Evolutionary conservation across 306 rosid genomes (phyloP), one percentile per base, ranked within the genome.

Genomic region (Vigna nakashimae): DNA sequence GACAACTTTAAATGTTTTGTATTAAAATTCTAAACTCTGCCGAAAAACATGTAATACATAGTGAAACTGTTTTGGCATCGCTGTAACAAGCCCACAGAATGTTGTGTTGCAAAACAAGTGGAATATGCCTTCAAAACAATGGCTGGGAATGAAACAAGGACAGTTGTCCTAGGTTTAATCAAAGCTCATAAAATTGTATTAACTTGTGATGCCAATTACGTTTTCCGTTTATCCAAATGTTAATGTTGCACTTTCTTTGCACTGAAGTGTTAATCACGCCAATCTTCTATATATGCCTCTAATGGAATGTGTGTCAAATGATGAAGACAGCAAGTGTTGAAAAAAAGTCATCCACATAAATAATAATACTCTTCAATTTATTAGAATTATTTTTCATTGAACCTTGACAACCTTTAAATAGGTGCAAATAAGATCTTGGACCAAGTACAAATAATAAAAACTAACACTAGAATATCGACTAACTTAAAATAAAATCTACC

Each of bases 51-150:
- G 69, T 73, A 56, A 81, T 24, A 68, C 38, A 57, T 42, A 43
- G 84, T 49, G 72, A 49, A 68, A 32, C 43, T 24, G 22, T 69
- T 68, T 75, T 9, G 48, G 59, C 65, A 46, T 80, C 17, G 30
- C 50, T 67, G 50, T 22, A 59, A 59, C n/a, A 59, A 75, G 84
- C 84, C 81, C 81, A 81, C 80, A 69, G 84, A 75, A 68, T 68
- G 75, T 80, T 71, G 75, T 56, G 51, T 81, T 26, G 38, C 58
- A 75, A 62, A 69, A 81, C 84, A 75, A 75, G n/a, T n/a, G n/a
- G n/a, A n/a, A n/a, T n/a, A n/a, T n/a, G n/a, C n/a, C n/a, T n/a
- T n/a, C 58, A 75, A 62, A 69, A 81, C 84, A 75, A 75, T 75
- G 84, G 81, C 66, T 60, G 78, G 49, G 69, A 69, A 62, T 62